These are phyloP conservation scores for Pichia inconspicua DNA, from an alignment of 1,139 yeast genomes.

Conservation along the genomic window DNA sequence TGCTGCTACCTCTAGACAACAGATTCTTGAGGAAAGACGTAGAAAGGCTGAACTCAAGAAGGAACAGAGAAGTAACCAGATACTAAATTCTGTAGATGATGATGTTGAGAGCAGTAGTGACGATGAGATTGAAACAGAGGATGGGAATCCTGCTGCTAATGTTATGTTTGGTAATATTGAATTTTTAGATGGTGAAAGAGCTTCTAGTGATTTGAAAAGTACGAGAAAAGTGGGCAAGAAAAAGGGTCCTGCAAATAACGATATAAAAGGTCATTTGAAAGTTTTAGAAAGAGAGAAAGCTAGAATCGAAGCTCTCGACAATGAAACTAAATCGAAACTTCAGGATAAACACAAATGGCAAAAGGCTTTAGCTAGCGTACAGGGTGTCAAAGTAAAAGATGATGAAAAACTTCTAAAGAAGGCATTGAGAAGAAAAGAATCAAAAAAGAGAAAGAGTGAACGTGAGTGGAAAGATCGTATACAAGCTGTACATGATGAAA, in stretches of 20 bases:
- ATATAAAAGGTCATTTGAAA: conserved; percentile 73
- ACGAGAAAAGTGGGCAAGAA: conserved; percentile 52
- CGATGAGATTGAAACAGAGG: conserved; percentile 31
- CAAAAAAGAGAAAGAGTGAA: conserved; percentile 72
- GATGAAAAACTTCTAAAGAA: conserved; percentile 83
- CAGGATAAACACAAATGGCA: conserved; percentile 81
- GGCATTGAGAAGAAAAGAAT: conserved; percentile 76
- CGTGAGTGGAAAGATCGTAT: conserved; percentile 84
- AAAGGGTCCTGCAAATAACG: conserved; percentile 83
- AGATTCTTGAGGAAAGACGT: conserved; percentile 56
- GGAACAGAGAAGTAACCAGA: conserved; percentile 34
- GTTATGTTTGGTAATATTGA: conserved; percentile 77
- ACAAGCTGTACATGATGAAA: conserved; percentile 66
- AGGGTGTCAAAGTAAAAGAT: conserved; percentile 81
- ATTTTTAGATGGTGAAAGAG: conserved; percentile 73
- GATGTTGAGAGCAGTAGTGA: conserved; percentile 31
- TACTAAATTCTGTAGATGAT: conserved; percentile 27
- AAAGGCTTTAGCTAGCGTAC: conserved; percentile 75
- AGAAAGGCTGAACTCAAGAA: conserved; percentile 36
- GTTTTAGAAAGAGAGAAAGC: conserved; percentile 68
- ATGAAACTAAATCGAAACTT: conserved; percentile 52
- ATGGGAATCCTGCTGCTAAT: conserved; percentile 18
- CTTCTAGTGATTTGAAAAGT: conserved; percentile 66
- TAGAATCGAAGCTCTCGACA: conserved; percentile 51
- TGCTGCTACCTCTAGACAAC: conserved; percentile 76